Conservation (phyloP, 306 rosid genomes). For the Casuarina equisetifolia region DNA sequence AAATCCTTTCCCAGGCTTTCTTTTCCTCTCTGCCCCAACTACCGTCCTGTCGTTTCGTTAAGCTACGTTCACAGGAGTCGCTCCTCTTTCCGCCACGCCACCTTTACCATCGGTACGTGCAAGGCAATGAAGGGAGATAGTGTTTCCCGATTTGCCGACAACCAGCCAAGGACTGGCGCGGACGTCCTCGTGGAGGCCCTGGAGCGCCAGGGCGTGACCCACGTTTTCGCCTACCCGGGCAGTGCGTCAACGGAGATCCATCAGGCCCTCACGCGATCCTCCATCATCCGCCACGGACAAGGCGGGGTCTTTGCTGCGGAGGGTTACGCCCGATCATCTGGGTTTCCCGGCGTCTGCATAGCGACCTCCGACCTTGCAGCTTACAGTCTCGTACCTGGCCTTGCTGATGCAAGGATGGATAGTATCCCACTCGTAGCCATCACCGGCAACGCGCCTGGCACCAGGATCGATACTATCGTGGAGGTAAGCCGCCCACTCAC, state of each 20-base stretch:
- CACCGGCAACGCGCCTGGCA: conserved; percentile 81
- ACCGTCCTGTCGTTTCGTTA: conserved; percentile 16
- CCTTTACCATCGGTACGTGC: conserved; percentile 33
- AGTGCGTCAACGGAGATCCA: conserved; percentile 97
- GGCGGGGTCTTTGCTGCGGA: conserved; percentile 89
- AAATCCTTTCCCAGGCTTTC: too few species aligned
- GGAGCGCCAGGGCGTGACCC: conserved; percentile 68
- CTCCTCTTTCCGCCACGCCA: conserved; percentile 14
- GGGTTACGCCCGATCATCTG: conserved; percentile 82
- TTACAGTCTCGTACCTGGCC: conserved; percentile 79
- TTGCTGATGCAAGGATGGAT: conserved; percentile 77
- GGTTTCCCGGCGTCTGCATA: conserved; percentile 77
- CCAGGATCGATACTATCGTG: conserved; percentile 89
- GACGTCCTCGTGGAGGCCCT: conserved; percentile 91
- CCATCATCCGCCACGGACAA: conserved; percentile 70
- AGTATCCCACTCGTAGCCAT: conserved; percentile 75
- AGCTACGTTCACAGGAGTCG: conserved; percentile 25
- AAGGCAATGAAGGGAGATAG: conserved; percentile 17
- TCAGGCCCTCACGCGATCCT: conserved; percentile 86
- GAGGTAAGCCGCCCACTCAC: conserved; percentile 88
- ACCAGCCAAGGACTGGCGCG: conserved; percentile 69
- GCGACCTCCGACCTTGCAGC: conserved; percentile 97
- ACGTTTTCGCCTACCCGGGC: conserved; percentile 89
- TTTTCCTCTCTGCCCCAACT: too few species aligned
- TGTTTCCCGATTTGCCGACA: conserved; percentile 47